phyloP scores from a whole-genome alignment of 495 filamentous ascomycete genomes.

The Neurospora terricola region DNA sequence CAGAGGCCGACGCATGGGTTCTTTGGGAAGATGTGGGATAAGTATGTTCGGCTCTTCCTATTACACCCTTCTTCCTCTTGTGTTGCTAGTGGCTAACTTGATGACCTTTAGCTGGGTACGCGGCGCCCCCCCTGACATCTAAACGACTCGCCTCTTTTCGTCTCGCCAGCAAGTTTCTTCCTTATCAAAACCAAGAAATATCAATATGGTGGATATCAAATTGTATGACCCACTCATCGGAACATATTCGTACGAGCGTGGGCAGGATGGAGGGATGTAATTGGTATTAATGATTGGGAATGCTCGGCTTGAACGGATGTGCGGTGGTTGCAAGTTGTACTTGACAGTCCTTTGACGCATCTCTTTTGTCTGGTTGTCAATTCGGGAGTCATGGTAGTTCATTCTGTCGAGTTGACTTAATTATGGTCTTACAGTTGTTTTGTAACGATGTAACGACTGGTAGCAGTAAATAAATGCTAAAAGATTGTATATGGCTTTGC shows the following conservation, averaged over 20 bases:
- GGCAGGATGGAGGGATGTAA: neutral
- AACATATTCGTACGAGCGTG: neutral
- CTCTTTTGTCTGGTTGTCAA: too few relatives aligned
- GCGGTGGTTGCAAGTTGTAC: neutral
- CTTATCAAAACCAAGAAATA: neutral
- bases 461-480: neutral
- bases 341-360: neutral
- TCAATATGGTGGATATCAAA: neutral
- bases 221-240: neutral
- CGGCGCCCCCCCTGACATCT: neutral
- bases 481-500: neutral
- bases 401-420: too few relatives aligned
- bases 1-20: conserved; percentile 33
- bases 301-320: neutral
- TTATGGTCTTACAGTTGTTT: too few relatives aligned
- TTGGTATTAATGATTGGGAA: neutral
- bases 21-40: conserved; percentile 38
- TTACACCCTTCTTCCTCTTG: too few relatives aligned
- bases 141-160: neutral
- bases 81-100: too few relatives aligned
- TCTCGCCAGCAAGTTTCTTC: neutral
- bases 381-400: too few relatives aligned
- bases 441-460: neutral
- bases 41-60: conserved; percentile 19
- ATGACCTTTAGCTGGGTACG: neutral